Evolutionary conservation across 176 grass and related monocot genomes (phyloP), one percentile per base, ranked within the genome.

Genomic region (Oropetium thomaeum): DNA sequence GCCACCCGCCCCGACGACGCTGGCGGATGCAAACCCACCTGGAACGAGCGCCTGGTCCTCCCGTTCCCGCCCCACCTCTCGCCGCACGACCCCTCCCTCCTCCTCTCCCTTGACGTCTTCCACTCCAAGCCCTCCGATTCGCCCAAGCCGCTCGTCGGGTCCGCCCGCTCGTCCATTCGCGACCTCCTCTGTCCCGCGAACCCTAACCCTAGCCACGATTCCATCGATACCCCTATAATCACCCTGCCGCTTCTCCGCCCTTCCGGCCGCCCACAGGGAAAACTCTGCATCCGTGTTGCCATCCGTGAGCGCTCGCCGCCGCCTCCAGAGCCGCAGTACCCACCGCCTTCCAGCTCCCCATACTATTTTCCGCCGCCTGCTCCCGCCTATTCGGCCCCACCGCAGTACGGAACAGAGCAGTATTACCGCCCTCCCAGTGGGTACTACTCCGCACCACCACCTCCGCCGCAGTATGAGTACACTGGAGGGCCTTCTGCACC

Each of bases 101-200:
- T 89, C 78, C 81, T 97, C 33, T 93, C 90, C 54, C 61, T 97
- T 43, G 94, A 97, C 47, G 67, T 91, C 10, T 93, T 97, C 83
- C 94, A 97, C 79, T 97, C 94, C 69, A 97, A 93, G 82, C 90
- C 94, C 17, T 97, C 94, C 14, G 94, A 97, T 57, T 91, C 90
- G 15, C 90, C 90, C 69, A 97, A 97, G 71, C 94, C 94, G 15
- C 85, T 93, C n/a, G 90, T 93, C 28, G 94, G 94, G 51, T 93
- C 94, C 26, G 77, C 86, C 31, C 87, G 83, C 58, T 87, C 74
- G 2, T 69, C 88, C 23, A 70, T 97, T 19, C 87, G 89, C 54
- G 94, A 97, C 14, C 85, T 93, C 19, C 81, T 97, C 59, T 74
- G 49, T 69, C 79, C 81, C 30, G 3, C 62, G 11, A 83, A 69